Evolutionary conservation across 2,329 filamentous ascomycete genomes (phyloP).

Genomic region (Colletotrichum spaethianum): DNA sequence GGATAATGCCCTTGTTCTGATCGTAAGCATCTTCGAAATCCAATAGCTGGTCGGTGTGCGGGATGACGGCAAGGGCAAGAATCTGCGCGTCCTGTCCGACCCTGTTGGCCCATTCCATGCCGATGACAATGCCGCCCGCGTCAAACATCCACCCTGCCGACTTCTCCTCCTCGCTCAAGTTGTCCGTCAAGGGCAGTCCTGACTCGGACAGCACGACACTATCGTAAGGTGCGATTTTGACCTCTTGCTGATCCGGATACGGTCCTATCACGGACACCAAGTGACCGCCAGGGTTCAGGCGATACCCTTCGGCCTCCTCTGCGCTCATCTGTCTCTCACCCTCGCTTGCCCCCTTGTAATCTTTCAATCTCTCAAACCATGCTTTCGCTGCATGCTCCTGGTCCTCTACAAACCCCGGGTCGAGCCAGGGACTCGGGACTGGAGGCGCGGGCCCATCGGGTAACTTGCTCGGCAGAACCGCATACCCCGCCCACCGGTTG

Average conservation of each 20-base stretch:
- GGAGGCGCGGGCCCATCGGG: constrained; percentile 19
- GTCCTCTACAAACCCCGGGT: constrained; percentile 32
- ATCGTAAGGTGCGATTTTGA: constrained; percentile 48
- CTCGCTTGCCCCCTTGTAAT: background rate
- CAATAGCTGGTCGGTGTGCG: constrained; percentile 64
- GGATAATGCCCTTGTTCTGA: constrained; percentile 62
- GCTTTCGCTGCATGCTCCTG: constrained; percentile 25
- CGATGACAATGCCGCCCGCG: constrained; percentile 65
- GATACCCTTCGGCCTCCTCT: constrained; percentile 50
- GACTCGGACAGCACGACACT: constrained; percentile 47
- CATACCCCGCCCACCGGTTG: constrained; percentile 51
- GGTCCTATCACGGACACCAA: constrained; percentile 55
- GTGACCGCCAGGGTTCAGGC: constrained; percentile 43
- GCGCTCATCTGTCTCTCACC: constrained; percentile 31
- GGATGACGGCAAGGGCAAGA: constrained; percentile 66
- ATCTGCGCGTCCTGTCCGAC: constrained; percentile 58
- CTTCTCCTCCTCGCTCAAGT: constrained; percentile 44
- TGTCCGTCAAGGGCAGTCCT: constrained; percentile 49
- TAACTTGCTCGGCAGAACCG: constrained; percentile 46
- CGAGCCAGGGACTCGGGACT: constrained; percentile 43
- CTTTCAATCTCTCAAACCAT: constrained; percentile 39
- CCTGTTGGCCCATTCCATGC: constrained; percentile 67
- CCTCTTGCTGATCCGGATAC: constrained; percentile 48
- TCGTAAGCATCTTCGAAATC: constrained; percentile 57
- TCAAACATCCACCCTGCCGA: constrained; percentile 68